phyloP scores from a whole-genome alignment of 2,329 filamentous ascomycete genomes.

The Xylaria sp. region DNA sequence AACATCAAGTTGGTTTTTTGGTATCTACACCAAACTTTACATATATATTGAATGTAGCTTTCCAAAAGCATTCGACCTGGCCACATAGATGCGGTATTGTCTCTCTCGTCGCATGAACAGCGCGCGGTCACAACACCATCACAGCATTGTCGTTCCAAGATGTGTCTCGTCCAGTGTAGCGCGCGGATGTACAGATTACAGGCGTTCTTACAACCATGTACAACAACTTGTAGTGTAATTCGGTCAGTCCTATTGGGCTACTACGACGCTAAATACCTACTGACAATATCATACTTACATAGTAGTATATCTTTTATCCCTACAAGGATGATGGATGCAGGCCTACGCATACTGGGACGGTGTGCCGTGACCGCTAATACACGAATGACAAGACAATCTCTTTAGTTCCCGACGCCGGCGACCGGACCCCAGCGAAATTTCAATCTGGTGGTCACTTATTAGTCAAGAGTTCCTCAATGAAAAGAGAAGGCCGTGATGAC shows the following conservation, averaged over 20 bases:
- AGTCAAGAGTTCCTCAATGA: conserved; percentile 33
- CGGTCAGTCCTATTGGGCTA: conserved; percentile 20
- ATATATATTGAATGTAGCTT: background rate
- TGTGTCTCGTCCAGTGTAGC: conserved; percentile 1
- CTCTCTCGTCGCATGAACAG: background rate
- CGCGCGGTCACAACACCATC: background rate
- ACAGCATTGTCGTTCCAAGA: background rate
- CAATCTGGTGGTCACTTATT: conserved; percentile 32
- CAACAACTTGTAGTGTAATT: conserved; percentile 14
- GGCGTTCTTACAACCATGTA: background rate
- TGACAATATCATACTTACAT: background rate
- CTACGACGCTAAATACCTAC: background rate
- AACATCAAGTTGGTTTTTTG: no score
- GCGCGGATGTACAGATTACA: background rate
- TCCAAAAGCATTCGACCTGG: background rate
- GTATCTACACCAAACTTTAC: background rate
- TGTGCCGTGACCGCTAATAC: conserved; percentile 30
- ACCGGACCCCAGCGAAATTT: conserved; percentile 34
- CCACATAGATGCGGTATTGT: background rate
- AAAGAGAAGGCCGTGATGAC: conserved; percentile 28
- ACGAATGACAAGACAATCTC: conserved; percentile 16
- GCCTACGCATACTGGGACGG: conserved; percentile 4
- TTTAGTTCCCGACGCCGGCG: conserved; percentile 38
- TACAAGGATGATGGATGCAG: conserved; percentile 28
- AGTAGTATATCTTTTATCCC: conserved; percentile 1